phyloP scores from a whole-genome alignment of 495 filamentous ascomycete species.

The Podospora comata region DNA sequence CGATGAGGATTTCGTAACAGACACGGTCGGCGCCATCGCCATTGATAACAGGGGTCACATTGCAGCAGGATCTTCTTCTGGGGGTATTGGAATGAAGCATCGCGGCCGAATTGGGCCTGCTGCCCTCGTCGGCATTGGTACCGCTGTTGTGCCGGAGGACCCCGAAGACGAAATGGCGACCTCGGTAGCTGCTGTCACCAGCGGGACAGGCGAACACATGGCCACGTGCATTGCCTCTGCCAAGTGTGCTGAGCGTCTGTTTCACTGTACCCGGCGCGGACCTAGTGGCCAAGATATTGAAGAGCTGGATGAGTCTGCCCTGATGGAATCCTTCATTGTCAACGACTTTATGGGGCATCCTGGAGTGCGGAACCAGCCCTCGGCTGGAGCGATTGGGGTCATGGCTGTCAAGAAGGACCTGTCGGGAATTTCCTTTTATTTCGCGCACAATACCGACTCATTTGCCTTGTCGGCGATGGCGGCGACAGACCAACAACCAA shows the following conservation, averaged over 20 bases:
- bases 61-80: constrained; percentile 94
- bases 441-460: constrained; percentile 89
- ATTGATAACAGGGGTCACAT: constrained; percentile 82
- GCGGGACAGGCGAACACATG: constrained; percentile 97
- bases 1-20: constrained; percentile 63
- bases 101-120: constrained; percentile 86
- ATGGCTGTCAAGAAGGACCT: constrained; percentile 76
- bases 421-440: constrained; percentile 72
- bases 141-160: constrained; percentile 70
- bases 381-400: constrained; percentile 75
- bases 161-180: constrained; percentile 55
- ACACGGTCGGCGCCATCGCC: constrained; percentile 94
- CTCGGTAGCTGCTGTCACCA: constrained; percentile 74
- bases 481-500: constrained; percentile 63
- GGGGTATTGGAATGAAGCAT: constrained; percentile 99
- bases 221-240: constrained; percentile 81
- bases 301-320: constrained; percentile 65
- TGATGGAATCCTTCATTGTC: constrained; percentile 66
- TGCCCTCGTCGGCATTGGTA: constrained; percentile 86
- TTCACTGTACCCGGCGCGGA: constrained; percentile 58
- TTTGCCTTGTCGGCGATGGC: constrained; percentile 89
- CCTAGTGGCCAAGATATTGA: constrained; percentile 56
- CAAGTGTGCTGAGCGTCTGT: constrained; percentile 73
- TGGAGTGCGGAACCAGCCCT: constrained; percentile 66
- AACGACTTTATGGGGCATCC: constrained; percentile 83